Evolutionary conservation across 169 alveolate species (phyloP), one percentile per base, ranked within the genome.

Genomic region (Cyclospora cayetanensis): DNA sequence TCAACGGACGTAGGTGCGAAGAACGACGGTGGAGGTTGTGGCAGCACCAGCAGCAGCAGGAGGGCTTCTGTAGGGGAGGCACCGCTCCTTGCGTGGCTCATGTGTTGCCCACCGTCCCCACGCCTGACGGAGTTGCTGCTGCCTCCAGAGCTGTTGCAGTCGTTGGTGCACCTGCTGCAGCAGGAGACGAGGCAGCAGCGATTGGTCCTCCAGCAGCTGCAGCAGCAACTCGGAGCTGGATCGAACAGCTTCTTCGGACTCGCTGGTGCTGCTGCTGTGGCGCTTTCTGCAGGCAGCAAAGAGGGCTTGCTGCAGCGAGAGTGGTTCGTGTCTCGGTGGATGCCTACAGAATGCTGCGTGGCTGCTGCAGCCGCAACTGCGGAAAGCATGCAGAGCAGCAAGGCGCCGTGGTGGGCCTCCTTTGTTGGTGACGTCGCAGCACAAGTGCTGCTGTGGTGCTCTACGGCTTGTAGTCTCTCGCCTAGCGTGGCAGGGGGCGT

Each of bases 121-220:
- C 55, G 55, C 11, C 50, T 70, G 11, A 22, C n/a, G 7, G 83
- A 31, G 27, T 15, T 70, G 83, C 83, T 70, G 55, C 83, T 70
- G 55, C 83, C 83, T 5, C 5, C 25, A 27, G 83, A 70, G 83
- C 83, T 70, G 83, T 55, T 70, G 83, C 83, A 25, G 83, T 70
- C 83, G 83, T 31, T 70, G 83, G 60, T 37, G 83, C 83, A 70
- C 29, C 53, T 70, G 83, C 83, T 70, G 83, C 83, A 70, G 83
- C 83, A 70, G 83, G 83, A 70, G 53, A 70, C 20, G 29, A 11
- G 25, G 35, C 72, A 60, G 72, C 79, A 27, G 43, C 37, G 41
- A 7, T 2, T 37, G 46, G 3, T 35, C 22, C 29, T 60, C 15
- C 72, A 22, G 72, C 63, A n/a, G n/a, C n/a, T n/a, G n/a, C n/a